Evolutionary conservation across 2,329 filamentous ascomycete species (phyloP).

Genomic region (Pseudogymnoascus sp.): DNA sequence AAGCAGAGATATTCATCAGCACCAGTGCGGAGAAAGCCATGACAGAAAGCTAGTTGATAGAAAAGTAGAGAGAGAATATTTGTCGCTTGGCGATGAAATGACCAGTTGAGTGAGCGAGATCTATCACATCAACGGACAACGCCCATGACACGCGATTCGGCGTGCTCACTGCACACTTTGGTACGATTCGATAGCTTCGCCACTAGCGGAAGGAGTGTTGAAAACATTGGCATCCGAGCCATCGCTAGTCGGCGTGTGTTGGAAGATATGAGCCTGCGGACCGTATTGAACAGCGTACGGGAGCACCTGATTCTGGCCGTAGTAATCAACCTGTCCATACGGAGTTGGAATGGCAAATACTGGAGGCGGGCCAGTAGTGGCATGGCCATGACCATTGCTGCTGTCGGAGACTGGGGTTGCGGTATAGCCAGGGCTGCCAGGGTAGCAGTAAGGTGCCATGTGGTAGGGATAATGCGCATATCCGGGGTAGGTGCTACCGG

Average conservation of each 20-base stretch:
- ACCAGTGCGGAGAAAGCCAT: not conserved
- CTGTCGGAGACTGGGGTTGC: not conserved
- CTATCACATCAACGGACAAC: not conserved
- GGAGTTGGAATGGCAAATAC: constrained; percentile 5
- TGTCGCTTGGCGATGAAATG: not conserved
- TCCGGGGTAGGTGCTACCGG: not conserved
- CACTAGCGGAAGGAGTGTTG: not conserved
- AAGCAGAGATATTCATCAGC: not conserved
- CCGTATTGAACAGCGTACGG: constrained; percentile 2
- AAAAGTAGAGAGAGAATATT: not conserved
- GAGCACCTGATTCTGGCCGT: not conserved
- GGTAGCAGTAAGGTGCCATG: not conserved
- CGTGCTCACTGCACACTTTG: not conserved
- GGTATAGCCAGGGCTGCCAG: not conserved
- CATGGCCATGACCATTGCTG: not conserved
- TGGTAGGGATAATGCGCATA: not conserved
- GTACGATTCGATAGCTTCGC: not conserved
- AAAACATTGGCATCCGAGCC: not conserved
- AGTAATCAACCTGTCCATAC: not conserved
- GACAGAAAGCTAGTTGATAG: not conserved
- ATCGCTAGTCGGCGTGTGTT: not conserved
- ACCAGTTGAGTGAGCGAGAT: not conserved
- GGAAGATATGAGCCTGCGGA: not conserved
- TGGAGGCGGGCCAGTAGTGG: not conserved
- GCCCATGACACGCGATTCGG: not conserved